Percentiles rank a stretch among this genome's conserved stretches.
Evolutionary conservation across 2,329 filamentous ascomycete species (phyloP).

Genomic region (Trichophyton schoenleinii): DNA sequence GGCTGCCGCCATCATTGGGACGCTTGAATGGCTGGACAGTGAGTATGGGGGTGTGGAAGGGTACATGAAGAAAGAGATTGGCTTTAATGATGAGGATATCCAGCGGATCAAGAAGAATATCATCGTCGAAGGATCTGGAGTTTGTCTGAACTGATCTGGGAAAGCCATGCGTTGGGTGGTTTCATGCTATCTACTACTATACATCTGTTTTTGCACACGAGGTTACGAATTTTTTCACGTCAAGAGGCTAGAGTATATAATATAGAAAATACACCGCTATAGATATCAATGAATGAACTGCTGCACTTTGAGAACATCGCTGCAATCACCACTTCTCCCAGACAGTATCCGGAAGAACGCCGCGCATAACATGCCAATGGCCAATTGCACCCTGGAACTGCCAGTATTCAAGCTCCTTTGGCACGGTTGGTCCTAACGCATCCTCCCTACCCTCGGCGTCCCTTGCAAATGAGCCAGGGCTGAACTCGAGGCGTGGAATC

Average conservation of each 20-base stretch:
- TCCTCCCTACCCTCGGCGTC: slow-evolving; percentile 8
- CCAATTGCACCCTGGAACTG: slow-evolving; percentile 65
- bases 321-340: slow-evolving; percentile 72
- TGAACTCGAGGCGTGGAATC: slow-evolving; percentile 66
- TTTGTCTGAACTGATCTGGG: neutral
- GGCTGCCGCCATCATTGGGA: slow-evolving; percentile 41
- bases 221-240: slow-evolving; percentile 1
- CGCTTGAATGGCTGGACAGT: slow-evolving; percentile 43
- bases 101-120: slow-evolving; percentile 38
- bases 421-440: neutral
- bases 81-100: slow-evolving; percentile 45
- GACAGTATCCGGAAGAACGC: slow-evolving; percentile 59
- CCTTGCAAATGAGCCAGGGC: slow-evolving; percentile 26
- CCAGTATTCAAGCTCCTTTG: slow-evolving; percentile 51
- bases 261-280: slow-evolving; percentile 5
- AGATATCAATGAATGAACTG: neutral
- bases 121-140: slow-evolving; percentile 23
- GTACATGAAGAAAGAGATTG: slow-evolving; percentile 49
- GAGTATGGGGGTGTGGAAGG: slow-evolving; percentile 52
- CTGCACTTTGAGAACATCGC: neutral
- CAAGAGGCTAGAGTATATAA: neutral
- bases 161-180: neutral
- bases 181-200: slow-evolving; percentile 1
- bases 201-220: neutral
- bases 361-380: slow-evolving; percentile 89